phyloP scores from a whole-genome alignment of 2,329 filamentous ascomycete genomes.

The Ambrosiella xylebori region DNA sequence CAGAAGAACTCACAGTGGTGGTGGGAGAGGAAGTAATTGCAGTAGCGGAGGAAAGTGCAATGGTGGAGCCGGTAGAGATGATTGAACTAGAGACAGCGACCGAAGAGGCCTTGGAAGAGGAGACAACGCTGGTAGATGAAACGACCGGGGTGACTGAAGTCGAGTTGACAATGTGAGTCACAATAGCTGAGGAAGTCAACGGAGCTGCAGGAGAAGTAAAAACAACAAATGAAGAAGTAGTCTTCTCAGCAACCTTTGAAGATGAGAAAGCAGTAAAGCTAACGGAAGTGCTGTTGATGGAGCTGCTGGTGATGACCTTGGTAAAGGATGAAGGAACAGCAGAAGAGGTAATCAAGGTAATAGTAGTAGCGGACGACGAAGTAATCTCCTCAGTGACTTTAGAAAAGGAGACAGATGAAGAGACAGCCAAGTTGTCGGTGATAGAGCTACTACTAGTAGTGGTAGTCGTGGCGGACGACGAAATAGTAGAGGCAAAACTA shows the following conservation, averaged over 20 bases:
- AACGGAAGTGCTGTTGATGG: not conserved
- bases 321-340: too few species aligned
- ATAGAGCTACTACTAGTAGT: not conserved
- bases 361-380: not conserved
- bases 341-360: not conserved
- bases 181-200: not conserved
- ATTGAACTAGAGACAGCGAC: not conserved
- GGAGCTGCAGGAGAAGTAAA: not conserved
- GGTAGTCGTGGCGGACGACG: not conserved
- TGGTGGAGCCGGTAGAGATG: not conserved
- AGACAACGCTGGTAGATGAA: not conserved
- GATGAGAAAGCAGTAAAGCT: not conserved
- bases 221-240: not conserved
- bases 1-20: not conserved
- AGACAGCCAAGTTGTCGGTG: not conserved
- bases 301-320: not conserved
- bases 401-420: not conserved
- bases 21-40: not conserved
- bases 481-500: not conserved
- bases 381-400: constrained; percentile 3
- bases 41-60: not conserved
- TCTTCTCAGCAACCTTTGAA: not conserved
- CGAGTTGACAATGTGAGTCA: not conserved
- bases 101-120: not conserved
- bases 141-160: not conserved